Evolutionary conservation across 2,329 filamentous ascomycete genomes (phyloP).

Genomic region (Verticillium klebahnii): DNA sequence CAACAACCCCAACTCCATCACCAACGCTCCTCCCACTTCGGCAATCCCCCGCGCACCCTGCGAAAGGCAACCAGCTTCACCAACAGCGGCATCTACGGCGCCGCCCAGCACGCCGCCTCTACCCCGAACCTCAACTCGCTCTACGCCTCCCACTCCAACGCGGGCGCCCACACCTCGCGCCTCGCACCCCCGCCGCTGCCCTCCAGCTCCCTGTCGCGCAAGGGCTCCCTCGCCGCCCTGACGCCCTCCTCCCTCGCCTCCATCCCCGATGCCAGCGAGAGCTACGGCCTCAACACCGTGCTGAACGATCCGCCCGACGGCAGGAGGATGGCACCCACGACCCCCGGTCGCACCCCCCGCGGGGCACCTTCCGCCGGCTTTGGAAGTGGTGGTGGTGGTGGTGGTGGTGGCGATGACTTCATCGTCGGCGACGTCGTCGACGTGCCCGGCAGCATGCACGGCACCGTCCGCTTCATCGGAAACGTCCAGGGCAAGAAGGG

Average conservation of each 20-base stretch:
- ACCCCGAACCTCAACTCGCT: constrained; percentile 54
- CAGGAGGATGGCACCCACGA: constrained; percentile 47
- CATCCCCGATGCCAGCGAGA: constrained; percentile 63
- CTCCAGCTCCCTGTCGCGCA: constrained; percentile 51
- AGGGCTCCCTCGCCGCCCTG: constrained; percentile 67
- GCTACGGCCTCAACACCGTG: constrained; percentile 56
- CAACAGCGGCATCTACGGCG: constrained; percentile 22
- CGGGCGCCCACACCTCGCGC: constrained; percentile 24
- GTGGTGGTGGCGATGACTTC: constrained; percentile 45
- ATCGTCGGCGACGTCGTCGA: constrained; percentile 81
- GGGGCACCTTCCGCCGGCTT: not conserved
- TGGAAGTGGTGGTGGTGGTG: constrained; percentile 11
- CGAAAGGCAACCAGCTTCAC: constrained; percentile 33
- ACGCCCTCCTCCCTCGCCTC: constrained; percentile 58
- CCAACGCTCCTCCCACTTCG: constrained; percentile 7
- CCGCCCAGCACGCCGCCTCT: constrained; percentile 37
- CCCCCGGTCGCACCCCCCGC: constrained; percentile 38
- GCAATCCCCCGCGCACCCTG: constrained; percentile 19
- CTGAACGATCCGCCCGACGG: constrained; percentile 35
- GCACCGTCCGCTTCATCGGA: constrained; percentile 84
- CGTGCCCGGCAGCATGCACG: constrained; percentile 89
- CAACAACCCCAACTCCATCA: constrained; percentile 7
- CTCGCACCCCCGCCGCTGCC: constrained; percentile 28
- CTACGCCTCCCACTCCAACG: constrained; percentile 36
- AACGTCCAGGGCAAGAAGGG: constrained; percentile 85